A percentile compares a stretch with the other conserved stretches of the same genome.
Conservation (phyloP, 2,329 filamentous ascomycete genomes). For the Fusarium sp. region DNA sequence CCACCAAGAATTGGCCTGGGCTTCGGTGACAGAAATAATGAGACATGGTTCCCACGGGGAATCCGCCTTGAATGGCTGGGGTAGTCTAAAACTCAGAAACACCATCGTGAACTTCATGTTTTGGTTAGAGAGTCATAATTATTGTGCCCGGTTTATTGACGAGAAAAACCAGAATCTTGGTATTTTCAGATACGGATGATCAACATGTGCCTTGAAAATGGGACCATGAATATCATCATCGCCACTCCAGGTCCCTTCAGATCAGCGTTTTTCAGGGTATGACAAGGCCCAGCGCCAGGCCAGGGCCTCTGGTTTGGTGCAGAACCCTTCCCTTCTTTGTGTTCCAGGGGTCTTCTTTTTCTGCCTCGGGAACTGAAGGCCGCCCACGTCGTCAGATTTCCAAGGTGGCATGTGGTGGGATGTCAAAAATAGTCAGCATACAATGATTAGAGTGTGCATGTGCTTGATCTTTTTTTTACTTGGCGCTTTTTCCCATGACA, state of each 20-base stretch:
- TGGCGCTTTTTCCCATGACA: neutral
- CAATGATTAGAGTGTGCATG: neutral
- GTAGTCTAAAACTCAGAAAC: neutral
- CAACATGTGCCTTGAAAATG: conserved; percentile 22
- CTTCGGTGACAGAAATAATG: conserved; percentile 30
- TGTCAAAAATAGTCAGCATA: neutral
- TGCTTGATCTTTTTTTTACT: conserved; percentile 16
- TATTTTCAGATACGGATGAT: conserved; percentile 9
- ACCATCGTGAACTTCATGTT: conserved; percentile 24
- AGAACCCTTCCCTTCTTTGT: conserved; percentile 27
- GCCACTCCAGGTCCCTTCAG: conserved; percentile 27
- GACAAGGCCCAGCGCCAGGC: conserved; percentile 2
- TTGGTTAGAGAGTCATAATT: neutral
- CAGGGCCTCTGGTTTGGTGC: neutral
- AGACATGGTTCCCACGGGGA: conserved; percentile 29
- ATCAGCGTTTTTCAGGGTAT: conserved; percentile 31
- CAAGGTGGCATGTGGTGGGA: conserved; percentile 26
- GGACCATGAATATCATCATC: conserved; percentile 28
- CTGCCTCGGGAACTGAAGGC: conserved; percentile 32
- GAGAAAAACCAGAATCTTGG: neutral
- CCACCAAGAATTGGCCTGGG: conserved; percentile 32
- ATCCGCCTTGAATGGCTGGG: conserved; percentile 26
- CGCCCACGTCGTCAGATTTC: conserved; percentile 15
- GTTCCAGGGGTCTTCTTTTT: conserved; percentile 35
- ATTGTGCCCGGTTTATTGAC: neutral